Evolutionary conservation across 352 stramenopile species (phyloP).

Genomic region (Globisporangium orthogonon): DNA sequence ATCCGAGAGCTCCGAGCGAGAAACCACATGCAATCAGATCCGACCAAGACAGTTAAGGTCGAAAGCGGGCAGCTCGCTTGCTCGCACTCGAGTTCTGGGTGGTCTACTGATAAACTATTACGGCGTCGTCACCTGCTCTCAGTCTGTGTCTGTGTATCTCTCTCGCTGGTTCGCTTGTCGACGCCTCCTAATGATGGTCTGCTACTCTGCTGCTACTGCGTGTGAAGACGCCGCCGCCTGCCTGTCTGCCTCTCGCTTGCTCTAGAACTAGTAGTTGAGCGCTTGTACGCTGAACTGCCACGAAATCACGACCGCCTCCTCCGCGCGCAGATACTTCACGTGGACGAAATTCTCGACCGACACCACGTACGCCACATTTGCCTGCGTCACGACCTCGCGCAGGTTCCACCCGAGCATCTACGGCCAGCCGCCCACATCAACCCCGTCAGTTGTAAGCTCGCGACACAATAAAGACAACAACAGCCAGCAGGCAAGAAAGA

Average conservation of each 20-base stretch:
- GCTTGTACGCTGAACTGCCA: constrained; percentile 44
- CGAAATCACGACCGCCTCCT: constrained; percentile 38
- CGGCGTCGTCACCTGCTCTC: too few species aligned
- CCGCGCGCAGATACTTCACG: constrained; percentile 37
- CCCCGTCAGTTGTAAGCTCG: too few species aligned
- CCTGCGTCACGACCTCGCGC: constrained; percentile 42
- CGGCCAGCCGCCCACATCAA: constrained; percentile 1
- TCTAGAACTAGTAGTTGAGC: constrained; percentile 14
- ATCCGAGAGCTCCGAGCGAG: too few species aligned
- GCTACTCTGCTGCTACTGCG: too few species aligned
- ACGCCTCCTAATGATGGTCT: too few species aligned
- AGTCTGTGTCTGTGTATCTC: too few species aligned
- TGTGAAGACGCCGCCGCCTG: background rate
- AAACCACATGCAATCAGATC: too few species aligned
- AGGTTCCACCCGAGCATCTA: constrained; percentile 57
- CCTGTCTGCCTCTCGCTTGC: background rate
- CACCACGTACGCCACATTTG: constrained; percentile 35
- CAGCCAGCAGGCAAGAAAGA: too few species aligned
- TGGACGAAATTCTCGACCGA: constrained; percentile 34
- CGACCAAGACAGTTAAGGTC: too few species aligned
- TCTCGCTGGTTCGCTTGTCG: too few species aligned
- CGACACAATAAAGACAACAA: background rate
- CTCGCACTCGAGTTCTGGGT: background rate
- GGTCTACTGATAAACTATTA: too few species aligned
- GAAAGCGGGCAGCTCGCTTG: background rate